Base-by-base conservation (phyloP, 257 asterid species). In the Coffea canephora region DNA sequence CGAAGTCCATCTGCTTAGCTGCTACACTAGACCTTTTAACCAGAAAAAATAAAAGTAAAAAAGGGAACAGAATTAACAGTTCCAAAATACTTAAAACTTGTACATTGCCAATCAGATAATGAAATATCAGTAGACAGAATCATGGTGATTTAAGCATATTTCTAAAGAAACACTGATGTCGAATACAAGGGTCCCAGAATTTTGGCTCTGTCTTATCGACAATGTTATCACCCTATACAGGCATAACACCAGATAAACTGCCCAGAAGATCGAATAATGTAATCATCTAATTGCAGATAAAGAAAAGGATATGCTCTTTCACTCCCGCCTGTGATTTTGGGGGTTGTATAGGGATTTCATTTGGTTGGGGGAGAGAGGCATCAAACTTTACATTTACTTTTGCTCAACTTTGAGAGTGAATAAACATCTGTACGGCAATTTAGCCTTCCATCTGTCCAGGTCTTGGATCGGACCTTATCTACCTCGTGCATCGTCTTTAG, bases 371-470 rank as follows among this genome's bases (percentile, higher is more conserved):
- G 49, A 41, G 4, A 57, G 9, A 75, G 71, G 57, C 59, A 61
- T n/a, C 34, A 31, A 77, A 80, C 55, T 80, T 66, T 66, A 67
- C 83, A 74, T 74, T 72, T 46, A 45, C 64, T n/a, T 54, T n/a
- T 41, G 69, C 52, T 14, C 46, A 48, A 62, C 68, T 23, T 5
- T 16, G 16, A 1, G 31, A 78, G 45, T 1, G 23, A 23, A 68
- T 15, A 12, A 13, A 36, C 12, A 14, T 68, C 15, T 68, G 72
- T 36, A 68, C 72, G 18, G 48, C 13, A 36, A 39, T 36, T 15
- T 12, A 34, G 31, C 46, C 71, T 66, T 8, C 15, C 43, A 66
- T 66, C 23, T 15, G 34, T 27, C 46, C 71, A 36, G 34, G 12
- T 34, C 72, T 15, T 68, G 46, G 48, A 6, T 15, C 12, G 3